Evolutionary conservation across 179 eudicot species (phyloP), one percentile per base, ranked within the genome.

Genomic region (Corrigiola litoralis): DNA sequence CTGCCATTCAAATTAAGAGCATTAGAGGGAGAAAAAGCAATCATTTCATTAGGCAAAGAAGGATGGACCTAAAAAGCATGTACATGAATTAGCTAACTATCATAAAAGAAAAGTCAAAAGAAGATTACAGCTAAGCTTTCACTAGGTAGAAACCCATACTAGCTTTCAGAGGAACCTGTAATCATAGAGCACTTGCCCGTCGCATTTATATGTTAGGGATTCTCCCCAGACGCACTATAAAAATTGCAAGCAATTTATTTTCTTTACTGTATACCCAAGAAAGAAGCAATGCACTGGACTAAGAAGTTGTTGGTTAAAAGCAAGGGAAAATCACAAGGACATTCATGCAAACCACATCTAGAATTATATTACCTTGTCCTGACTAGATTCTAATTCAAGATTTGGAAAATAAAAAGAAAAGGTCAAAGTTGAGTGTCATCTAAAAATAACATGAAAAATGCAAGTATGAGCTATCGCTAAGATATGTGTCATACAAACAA

Each of bases 1-100:
- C 77, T n/a, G 29, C 63, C 61, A 67, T 34, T 17, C 62, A 71
- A 9, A 58, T 9, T 48, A 42, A 61, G 20, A 40, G 66, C 12
- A 63, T 66, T 28, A 64, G 37, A 40, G 25, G 48, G 34, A 58
- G 25, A 52, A 61, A 13, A 13, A 17, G 12, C 42, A 31, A 63
- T 9, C 37, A 1, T 34, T 55, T 57, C 16, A 55, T 12, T 34
- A 37, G 17, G 31, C 36, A 31, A 28, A 23, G 41, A 2, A 25
- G 1, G 46, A 47, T 8, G 31, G 4, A 49, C 36, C 36, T 44
- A 28, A 17, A 45, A 21, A 47, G 24, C 45, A 20, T 37, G 27
- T 36, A 41, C 31, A 10, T 25, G 32, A 4, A 9, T 68, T 31
- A 32, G 18, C 54, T 25, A 38, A 34, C 25, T 27, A 51, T 10